Base-by-base conservation (phyloP, 352 stramenopile genomes). In the Phytopythium litorale region DNA sequence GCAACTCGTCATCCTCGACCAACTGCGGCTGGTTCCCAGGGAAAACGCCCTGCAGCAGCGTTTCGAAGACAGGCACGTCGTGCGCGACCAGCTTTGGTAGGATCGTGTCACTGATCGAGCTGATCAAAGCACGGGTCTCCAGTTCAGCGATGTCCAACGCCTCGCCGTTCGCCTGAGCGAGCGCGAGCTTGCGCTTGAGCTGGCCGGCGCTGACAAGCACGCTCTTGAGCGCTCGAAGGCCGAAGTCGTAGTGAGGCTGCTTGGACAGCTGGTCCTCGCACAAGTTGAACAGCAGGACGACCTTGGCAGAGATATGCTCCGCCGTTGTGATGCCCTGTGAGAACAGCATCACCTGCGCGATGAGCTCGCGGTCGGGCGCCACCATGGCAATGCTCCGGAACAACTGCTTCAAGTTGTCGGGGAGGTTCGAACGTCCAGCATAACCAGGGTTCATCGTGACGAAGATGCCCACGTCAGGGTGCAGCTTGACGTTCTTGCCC, bases 381-480 rank as follows among this genome's bases (percentile, higher is more conserved):
- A 99, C 97, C 98, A 99, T 99, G 7, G 98, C 98, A 60, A 99
- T 98, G 58, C 97, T 98, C 12, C 98, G 84, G 88, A 99, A 99
- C 3, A 99, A 81, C 59, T 98, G 97, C 76, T 99, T 99, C 56
- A 99, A 80, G 74, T 99, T 99, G 71, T 99, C 96, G 0, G 96
- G 96, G 43, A 99, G 67, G 68, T 99, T 98, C 11, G 92, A 98
- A 65, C 97, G 87, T 13, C 98, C 98, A 58, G 98, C 98, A 74
- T 99, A 99, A 28, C 96, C 97, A 40, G 98, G 98, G 75, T 99
- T 99, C 98, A 99, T 99, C 18, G 98, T 99, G 37, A 99, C 97
- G 75, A 99, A 99, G 60, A 99, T 99, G 28, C 97, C 98, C 54
- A 99, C 97, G 71, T 99, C 97, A 54, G 96, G 88, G 71, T 99